Evolutionary conservation across 2,329 filamentous ascomycete species (phyloP), one percentile per base, ranked within the genome.

Genomic region (Neonectria ditissima): DNA sequence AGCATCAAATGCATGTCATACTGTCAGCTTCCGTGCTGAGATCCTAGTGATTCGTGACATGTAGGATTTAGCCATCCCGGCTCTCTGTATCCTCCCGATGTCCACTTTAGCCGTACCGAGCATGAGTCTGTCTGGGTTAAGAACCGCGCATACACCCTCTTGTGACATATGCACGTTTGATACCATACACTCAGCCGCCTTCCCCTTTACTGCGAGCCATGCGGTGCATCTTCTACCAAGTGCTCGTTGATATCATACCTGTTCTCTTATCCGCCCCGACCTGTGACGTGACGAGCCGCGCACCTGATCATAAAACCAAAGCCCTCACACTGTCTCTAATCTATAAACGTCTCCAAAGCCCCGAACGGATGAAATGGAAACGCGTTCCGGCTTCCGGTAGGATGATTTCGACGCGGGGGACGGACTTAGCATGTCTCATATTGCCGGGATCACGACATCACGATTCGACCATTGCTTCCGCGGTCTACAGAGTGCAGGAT

Each of bases 21-120:
- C 30, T 50, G 47, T 30, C 30, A 32, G 10, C 10, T 18, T 48
- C 20, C 43, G 18, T n/a, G 24, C 37, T 41, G 18, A 45, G 24
- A n/a, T 14, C 16, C 16, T 24, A 44, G 24, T 9, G n/a, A 22
- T 32, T 26, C 24, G n/a, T 55, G 6, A 24, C 18, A 37, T 18
- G 16, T 10, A 20, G 16, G 28, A 45, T 47, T 34, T 34, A 47
- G 53, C 30, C 53, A 37, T 11, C 9, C 44, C 26, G 37, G n/a
- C 13, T 18, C 6, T 41, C 34, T 20, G 24, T 24, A 13, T n/a
- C 13, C 32, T 13, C 20, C 53, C 53, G 16, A 26, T 44, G 10
- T 34, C 22, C 39, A 53, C 16, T 59, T 59, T 54, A 59, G 39
- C 56, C 50, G 48, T 44, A 32, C 22, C 11, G 34, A 48, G 22